Conservation (phyloP, 192 early-diverging fungal species). For the Rhizophagus clarus region DNA sequence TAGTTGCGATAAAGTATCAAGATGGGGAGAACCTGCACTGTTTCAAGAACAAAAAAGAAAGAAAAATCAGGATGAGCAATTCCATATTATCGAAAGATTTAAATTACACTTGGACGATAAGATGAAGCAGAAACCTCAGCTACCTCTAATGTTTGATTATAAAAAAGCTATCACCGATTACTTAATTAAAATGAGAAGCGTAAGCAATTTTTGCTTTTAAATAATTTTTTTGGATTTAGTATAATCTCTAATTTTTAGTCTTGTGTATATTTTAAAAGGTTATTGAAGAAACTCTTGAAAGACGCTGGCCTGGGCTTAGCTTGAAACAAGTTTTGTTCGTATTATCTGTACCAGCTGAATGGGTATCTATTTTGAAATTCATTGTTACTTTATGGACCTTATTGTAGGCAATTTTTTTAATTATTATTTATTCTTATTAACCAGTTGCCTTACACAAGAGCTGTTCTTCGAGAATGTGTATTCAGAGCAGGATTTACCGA, state of each 20-base stretch:
- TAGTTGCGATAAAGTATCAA: background rate
- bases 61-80: background rate
- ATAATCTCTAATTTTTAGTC: background rate
- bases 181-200: slow-evolving; percentile 1
- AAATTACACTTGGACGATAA: slow-evolving; percentile 17
- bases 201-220: background rate
- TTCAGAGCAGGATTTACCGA: slow-evolving; percentile 15
- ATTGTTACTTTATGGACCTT: background rate
- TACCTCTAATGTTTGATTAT: slow-evolving; percentile 6
- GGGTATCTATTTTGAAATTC: slow-evolving; percentile 5
- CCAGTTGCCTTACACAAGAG: background rate
- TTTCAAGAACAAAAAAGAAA: background rate
- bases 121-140: background rate
- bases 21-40: slow-evolving; percentile 10
- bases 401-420: background rate
- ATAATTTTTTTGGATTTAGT: background rate
- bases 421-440: background rate
- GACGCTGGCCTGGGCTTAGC: background rate
- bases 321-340: background rate
- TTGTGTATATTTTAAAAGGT: background rate
- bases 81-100: slow-evolving; percentile 2
- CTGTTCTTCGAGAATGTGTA: slow-evolving; percentile 15
- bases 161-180: slow-evolving; percentile 29
- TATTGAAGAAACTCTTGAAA: background rate
- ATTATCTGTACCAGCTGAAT: slow-evolving; percentile 26